A percentile compares a stretch with the other conserved stretches of the same genome.
Evolutionary conservation across 1,284 basidiomycete species (phyloP).

Genomic region (Cerrena zonata): DNA sequence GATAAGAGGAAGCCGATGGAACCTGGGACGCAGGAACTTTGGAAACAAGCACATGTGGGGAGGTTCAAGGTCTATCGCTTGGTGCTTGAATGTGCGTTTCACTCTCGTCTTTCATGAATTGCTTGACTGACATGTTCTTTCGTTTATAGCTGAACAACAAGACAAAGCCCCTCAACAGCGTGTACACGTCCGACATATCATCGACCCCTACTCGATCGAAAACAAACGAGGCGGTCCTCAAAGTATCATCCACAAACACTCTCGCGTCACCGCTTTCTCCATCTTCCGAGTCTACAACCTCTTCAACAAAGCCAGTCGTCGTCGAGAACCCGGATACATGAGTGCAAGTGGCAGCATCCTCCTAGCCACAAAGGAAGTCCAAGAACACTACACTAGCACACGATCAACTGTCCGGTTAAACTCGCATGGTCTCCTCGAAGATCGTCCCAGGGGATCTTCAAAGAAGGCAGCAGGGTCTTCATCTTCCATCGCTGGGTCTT

Average conservation of each 20-base stretch:
- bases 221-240: slow-evolving; percentile 50
- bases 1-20: slow-evolving; percentile 30
- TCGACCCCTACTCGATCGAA: slow-evolving; percentile 39
- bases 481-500: neutral
- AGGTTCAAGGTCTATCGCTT: slow-evolving; percentile 55
- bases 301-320: slow-evolving; percentile 20
- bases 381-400: slow-evolving; percentile 73
- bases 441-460: slow-evolving; percentile 15
- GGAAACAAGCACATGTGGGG: slow-evolving; percentile 63
- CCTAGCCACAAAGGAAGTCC: slow-evolving; percentile 64
- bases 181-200: slow-evolving; percentile 53
- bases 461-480: neutral
- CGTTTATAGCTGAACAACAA: slow-evolving; percentile 37
- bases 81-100: slow-evolving; percentile 39
- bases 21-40: slow-evolving; percentile 55
- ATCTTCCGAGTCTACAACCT: slow-evolving; percentile 60
- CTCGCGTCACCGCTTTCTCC: slow-evolving; percentile 68
- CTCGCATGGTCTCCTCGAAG: slow-evolving; percentile 60
- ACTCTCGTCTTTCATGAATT: slow-evolving; percentile 5
- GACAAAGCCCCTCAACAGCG: slow-evolving; percentile 61
- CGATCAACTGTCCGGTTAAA: slow-evolving; percentile 63
- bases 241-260: slow-evolving; percentile 72
- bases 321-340: slow-evolving; percentile 28
- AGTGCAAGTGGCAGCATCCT: slow-evolving; percentile 48
- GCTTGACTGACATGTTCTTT: slow-evolving; percentile 2